These are phyloP conservation scores for Ascochyta koolunga DNA, from an alignment of 2,329 filamentous ascomycete species.

Conservation along the genomic window DNA sequence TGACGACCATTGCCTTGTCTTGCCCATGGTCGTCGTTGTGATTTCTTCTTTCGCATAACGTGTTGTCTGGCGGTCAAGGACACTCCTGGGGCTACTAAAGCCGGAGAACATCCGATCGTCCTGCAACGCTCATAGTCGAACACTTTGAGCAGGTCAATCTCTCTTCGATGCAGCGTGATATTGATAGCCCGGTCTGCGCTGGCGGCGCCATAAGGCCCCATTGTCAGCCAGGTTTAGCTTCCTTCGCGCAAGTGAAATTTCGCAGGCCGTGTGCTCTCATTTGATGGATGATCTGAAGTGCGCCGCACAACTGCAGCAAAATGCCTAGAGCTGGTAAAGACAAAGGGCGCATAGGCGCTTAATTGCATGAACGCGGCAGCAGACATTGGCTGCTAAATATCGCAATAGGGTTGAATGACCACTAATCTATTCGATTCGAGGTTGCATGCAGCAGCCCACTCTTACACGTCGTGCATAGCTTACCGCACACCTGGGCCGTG, in stretches of 20 bases:
- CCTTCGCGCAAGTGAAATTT: constrained; percentile 38
- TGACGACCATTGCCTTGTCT: background rate
- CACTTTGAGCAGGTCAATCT: constrained; percentile 27
- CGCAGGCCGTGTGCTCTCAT: constrained; percentile 32
- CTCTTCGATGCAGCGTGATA: constrained; percentile 37
- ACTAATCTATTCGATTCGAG: constrained; percentile 9
- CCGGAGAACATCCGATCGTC: constrained; percentile 3
- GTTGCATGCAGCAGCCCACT: constrained; percentile 9
- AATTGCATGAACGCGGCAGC: constrained; percentile 31
- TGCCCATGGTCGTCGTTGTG: background rate
- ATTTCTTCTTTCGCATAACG: background rate
- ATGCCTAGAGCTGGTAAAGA: constrained; percentile 26
- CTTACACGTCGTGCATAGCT: constrained; percentile 13
- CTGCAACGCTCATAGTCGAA: constrained; percentile 12
- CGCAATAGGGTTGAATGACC: constrained; percentile 11
- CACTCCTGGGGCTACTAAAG: background rate
- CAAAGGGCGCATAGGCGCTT: constrained; percentile 33
- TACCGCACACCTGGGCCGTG: constrained; percentile 15
- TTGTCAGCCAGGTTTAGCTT: constrained; percentile 31
- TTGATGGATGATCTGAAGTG: constrained; percentile 27
- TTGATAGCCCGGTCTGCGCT: constrained; percentile 38
- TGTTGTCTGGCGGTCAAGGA: background rate
- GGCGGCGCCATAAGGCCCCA: constrained; percentile 29
- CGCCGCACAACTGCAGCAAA: constrained; percentile 34
- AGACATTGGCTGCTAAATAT: constrained; percentile 27